Evolutionary conservation across 257 asterid species (phyloP).

Genomic region (Cinchona pubescens): DNA sequence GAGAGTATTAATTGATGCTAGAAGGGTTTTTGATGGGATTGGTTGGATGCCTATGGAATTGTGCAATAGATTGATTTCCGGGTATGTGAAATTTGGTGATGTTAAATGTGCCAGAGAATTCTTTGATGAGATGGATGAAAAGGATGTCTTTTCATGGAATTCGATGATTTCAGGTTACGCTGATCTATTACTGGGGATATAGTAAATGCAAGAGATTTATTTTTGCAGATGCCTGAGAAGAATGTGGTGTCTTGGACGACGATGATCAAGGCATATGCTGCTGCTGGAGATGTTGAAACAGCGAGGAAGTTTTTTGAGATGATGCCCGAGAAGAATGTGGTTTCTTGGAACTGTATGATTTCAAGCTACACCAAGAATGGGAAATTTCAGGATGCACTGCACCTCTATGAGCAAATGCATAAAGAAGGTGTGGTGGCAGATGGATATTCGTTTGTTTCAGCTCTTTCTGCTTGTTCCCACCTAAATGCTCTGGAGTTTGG

Average conservation of each 20-base stretch:
- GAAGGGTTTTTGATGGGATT: conserved; percentile 31
- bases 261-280: conserved; percentile 38
- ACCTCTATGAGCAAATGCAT: conserved; percentile 39
- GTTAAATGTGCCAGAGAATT: conserved; percentile 24
- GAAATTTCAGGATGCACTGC: conserved; percentile 30
- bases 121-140: conserved; percentile 39
- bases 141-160: conserved; percentile 49
- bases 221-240: conserved; percentile 33
- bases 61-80: conserved; percentile 38
- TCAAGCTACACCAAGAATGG: conserved; percentile 33
- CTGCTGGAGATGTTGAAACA: conserved; percentile 28
- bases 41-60: conserved; percentile 23
- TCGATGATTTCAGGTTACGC: conserved; percentile 38
- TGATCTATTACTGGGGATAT: conserved; percentile 28
- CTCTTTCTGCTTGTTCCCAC: conserved; percentile 46
- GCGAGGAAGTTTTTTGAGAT: conserved; percentile 31
- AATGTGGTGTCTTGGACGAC: conserved; percentile 50
- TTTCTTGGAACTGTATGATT: conserved; percentile 59
- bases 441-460: conserved; percentile 43
- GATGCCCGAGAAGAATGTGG: conserved; percentile 41
- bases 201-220: conserved; percentile 30
- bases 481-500: conserved; percentile 38
- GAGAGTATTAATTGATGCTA: conserved; percentile 22
- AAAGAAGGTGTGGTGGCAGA: conserved; percentile 29
- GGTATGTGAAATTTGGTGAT: conserved; percentile 32